phyloP scores from a whole-genome alignment of 352 stramenopile species.

The Thraustochytrium striatum region DNA sequence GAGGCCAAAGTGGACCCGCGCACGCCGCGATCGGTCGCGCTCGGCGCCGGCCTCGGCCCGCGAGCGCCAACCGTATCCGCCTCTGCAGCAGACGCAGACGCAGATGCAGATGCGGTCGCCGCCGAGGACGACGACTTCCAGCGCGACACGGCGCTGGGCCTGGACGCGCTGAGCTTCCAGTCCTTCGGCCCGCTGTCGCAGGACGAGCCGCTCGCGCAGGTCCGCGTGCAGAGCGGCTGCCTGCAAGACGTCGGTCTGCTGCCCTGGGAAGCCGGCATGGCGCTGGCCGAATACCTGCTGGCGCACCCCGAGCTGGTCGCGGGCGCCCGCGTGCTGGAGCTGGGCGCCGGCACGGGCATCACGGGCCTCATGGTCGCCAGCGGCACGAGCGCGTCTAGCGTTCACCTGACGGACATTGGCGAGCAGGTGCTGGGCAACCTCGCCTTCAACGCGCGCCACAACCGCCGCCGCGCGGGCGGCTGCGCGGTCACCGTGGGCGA shows the following conservation, averaged over 20 bases:
- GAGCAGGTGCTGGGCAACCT: slow-evolving; percentile 10
- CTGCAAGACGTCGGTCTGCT: slow-evolving; percentile 22
- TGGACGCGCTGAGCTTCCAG: too few species aligned
- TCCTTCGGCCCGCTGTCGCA: too few species aligned
- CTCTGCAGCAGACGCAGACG: too few species aligned
- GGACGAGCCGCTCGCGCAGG: too few species aligned
- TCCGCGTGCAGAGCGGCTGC: not conserved
- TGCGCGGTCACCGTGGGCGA: not conserved
- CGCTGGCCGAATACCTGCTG: slow-evolving; percentile 59
- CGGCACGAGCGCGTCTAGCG: not conserved
- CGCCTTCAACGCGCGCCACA: not conserved
- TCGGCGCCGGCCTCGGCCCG: too few species aligned
- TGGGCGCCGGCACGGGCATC: slow-evolving; percentile 66
- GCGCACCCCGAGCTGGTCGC: slow-evolving; percentile 59
- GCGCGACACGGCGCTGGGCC: too few species aligned
- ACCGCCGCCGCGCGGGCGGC: not conserved
- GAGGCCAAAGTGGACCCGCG: too few species aligned
- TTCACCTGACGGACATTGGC: slow-evolving; percentile 8
- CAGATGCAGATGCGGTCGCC: too few species aligned
- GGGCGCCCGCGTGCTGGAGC: slow-evolving; percentile 61
- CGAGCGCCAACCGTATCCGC: too few species aligned
- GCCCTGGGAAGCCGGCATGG: slow-evolving; percentile 17
- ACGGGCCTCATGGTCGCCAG: slow-evolving; percentile 60
- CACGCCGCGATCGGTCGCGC: too few species aligned
- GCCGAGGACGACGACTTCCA: too few species aligned